Percentiles rank a stretch among this genome's conserved stretches.
These are phyloP conservation scores for Vitis hybrid DNA, from an alignment of 177 flowering plant genomes.

Conservation along the genomic window DNA sequence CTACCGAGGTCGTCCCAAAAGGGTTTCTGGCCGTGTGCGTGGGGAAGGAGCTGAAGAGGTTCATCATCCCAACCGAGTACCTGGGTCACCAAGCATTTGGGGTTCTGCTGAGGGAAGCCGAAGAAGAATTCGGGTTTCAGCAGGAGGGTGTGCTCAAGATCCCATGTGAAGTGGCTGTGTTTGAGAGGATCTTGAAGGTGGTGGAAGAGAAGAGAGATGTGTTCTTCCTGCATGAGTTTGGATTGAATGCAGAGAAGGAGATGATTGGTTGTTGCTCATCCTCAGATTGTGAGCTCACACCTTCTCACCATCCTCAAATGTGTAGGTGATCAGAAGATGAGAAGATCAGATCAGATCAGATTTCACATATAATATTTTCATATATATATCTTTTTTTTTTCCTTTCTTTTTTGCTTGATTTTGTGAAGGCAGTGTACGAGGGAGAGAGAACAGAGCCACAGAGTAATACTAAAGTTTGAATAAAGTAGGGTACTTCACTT, in stretches of 20 bases:
- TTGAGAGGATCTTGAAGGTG: constrained; percentile 65
- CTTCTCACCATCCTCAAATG: constrained; percentile 40
- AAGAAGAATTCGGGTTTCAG: constrained; percentile 89
- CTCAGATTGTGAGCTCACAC: constrained; percentile 40
- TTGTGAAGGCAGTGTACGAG: neutral
- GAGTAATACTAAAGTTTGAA: too few relatives aligned
- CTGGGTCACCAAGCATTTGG: constrained; percentile 66
- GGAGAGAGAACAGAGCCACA: too few relatives aligned
- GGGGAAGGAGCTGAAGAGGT: constrained; percentile 69
- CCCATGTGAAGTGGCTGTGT: constrained; percentile 68
- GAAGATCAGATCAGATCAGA: too few relatives aligned
- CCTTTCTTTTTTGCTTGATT: neutral
- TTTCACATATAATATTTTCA: too few relatives aligned
- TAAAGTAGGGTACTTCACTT: too few relatives aligned
- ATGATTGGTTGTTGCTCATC: constrained; percentile 30
- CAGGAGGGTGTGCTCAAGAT: constrained; percentile 76
- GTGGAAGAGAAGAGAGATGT: constrained; percentile 51
- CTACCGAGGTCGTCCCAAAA: constrained; percentile 53
- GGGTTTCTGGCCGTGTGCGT: constrained; percentile 81
- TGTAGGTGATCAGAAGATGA: constrained; percentile 40
- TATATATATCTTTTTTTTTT: neutral
- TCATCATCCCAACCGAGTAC: constrained; percentile 68
- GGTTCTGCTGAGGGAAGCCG: constrained; percentile 66
- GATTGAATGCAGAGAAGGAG: constrained; percentile 31
- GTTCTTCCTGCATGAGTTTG: too few relatives aligned